Evolutionary conservation across 176 grass and related monocot genomes (phyloP), one percentile per base, ranked within the genome.

Genomic region (Puccinellia tenuiflora): DNA sequence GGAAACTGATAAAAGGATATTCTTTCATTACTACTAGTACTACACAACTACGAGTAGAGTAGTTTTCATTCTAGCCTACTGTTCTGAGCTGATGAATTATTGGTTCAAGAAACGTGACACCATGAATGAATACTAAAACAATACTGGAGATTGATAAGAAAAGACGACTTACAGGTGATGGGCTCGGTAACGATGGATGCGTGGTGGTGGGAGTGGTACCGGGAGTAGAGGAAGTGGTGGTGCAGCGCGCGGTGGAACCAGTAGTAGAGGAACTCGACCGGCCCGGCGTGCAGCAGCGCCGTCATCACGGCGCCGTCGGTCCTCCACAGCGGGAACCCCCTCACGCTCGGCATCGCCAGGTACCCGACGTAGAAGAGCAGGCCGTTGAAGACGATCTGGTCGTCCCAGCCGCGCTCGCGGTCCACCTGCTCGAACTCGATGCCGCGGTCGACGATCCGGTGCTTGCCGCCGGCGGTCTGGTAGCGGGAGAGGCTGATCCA

Each of bases 201-300:
- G 77, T 98, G 90, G 72, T 98, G 92, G 61, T 95, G 92, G 12
- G 96, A 98, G 70, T 95, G 96, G 83, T 95, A 95, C 0, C 96
- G 90, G 5, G 96, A 88, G 78, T 95, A 98, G 51, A 98, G 92
- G 87, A 93, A 95, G 34, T 98, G 96, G 84, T 98, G 92, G 87
- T 98, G 96, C 79, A 98, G 87, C 24, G 96, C 96, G 47, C 96
- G 86, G 84, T 98, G 92, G 71, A 98, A 91, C 92, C 96, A 98
- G 88, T 98, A 98, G 87, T 98, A 98, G 52, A 98, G 85, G 87
- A 98, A 98, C 92, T 98, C 96, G 1, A 98, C 92, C 0, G 92
- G 92, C 3, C 92, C 92, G 0, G 72, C 52, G 77, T 95, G 96
- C 16, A 93, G 82, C 70, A 98, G 73, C 64, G 84, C 88, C 8